These are phyloP conservation scores for Monosporascus sp. DNA, from an alignment of 2,329 filamentous ascomycete species.

Conservation along the genomic window DNA sequence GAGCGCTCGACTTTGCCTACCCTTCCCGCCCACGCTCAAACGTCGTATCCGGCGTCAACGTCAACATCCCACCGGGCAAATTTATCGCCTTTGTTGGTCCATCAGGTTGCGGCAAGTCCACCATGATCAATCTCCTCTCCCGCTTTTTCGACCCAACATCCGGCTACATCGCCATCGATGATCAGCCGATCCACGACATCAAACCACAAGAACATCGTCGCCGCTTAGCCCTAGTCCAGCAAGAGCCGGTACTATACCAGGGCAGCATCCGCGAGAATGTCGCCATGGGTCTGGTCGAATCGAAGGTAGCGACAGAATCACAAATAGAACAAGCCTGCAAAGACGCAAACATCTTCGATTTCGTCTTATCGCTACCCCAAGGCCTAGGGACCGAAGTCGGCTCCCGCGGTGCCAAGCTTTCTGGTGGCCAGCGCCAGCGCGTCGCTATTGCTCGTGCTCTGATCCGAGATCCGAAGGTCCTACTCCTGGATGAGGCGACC, in stretches of 20 bases:
- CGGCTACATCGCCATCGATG: constrained; percentile 43
- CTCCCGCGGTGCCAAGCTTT: constrained; percentile 35
- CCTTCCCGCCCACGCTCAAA: constrained; percentile 38
- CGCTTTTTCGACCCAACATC: constrained; percentile 37
- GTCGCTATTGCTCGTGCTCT: constrained; percentile 39
- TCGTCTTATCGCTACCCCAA: constrained; percentile 42
- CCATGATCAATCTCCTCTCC: constrained; percentile 48
- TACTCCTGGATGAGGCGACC: constrained; percentile 37
- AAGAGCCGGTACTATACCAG: constrained; percentile 49
- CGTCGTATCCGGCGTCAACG: constrained; percentile 37
- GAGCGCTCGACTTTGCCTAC: constrained; percentile 58
- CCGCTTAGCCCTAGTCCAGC: constrained; percentile 50
- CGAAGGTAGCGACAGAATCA: background rate
- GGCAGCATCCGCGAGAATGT: constrained; percentile 39
- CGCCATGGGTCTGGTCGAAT: background rate
- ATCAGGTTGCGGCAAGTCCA: constrained; percentile 56
- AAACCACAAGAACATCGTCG: constrained; percentile 46
- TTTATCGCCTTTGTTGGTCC: constrained; percentile 51
- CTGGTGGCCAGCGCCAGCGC: constrained; percentile 40
- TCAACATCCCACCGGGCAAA: constrained; percentile 34
- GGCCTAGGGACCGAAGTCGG: constrained; percentile 38
- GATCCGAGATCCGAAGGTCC: constrained; percentile 33
- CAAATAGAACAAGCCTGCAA: constrained; percentile 7
- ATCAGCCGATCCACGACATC: constrained; percentile 32
- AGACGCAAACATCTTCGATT: constrained; percentile 30